These are phyloP conservation scores for Pyrenochaeta sp. DNA, from an alignment of 2,329 filamentous ascomycete genomes.

Conservation along the genomic window DNA sequence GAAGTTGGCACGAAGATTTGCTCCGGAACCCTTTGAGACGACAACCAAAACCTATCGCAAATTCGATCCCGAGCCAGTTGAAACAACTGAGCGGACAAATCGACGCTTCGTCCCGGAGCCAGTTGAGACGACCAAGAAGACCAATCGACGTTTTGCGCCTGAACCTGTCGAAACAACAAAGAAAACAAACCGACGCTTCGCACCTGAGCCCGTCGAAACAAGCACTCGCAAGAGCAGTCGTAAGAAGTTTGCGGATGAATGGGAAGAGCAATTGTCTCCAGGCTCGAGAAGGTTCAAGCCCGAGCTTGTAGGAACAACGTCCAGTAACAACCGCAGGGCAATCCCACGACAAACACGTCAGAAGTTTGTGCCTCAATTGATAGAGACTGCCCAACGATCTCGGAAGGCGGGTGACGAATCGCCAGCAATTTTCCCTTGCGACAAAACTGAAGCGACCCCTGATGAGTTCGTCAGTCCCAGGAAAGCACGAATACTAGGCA, in stretches of 20 bases:
- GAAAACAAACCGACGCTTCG: constrained; percentile 59
- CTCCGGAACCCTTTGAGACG: constrained; percentile 42
- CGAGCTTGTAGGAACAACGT: constrained; percentile 37
- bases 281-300: constrained; percentile 33
- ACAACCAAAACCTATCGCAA: constrained; percentile 48
- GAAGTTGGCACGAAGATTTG: constrained; percentile 38
- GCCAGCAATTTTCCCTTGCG: constrained; percentile 68
- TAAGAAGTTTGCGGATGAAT: constrained; percentile 36
- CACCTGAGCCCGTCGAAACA: constrained; percentile 48
- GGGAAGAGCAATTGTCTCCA: constrained; percentile 30
- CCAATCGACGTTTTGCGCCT: constrained; percentile 65
- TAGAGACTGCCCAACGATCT: constrained; percentile 78
- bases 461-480: constrained; percentile 43
- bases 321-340: constrained; percentile 25
- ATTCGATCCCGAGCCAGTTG: constrained; percentile 74
- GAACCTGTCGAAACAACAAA: constrained; percentile 74
- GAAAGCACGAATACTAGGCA: constrained; percentile 54
- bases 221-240: constrained; percentile 34
- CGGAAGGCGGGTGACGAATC: constrained; percentile 70
- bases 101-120: constrained; percentile 55
- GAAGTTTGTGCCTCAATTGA: constrained; percentile 78
- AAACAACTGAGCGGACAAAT: constrained; percentile 66
- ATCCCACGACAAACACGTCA: constrained; percentile 43
- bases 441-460: constrained; percentile 76
- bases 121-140: constrained; percentile 45